A percentile compares a stretch with the other conserved stretches of the same genome.
phyloP scores from a whole-genome alignment of 1,139 yeast genomes.

The Candida neerlandica region DNA sequence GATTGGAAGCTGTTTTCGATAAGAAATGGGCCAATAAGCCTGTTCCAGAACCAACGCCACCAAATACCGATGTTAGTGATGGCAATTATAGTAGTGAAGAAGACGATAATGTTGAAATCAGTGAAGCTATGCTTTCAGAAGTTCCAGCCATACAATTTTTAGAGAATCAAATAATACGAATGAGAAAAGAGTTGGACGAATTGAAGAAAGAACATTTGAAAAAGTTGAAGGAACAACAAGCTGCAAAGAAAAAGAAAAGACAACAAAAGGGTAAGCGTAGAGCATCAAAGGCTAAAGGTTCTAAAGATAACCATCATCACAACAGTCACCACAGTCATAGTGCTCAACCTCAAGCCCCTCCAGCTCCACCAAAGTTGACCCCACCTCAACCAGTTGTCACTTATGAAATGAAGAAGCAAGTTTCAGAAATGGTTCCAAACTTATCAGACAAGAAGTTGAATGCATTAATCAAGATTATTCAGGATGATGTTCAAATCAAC shows the following conservation, averaged over 20 bases:
- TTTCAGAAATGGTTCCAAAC: conserved; percentile 81
- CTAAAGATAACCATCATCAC: conserved; percentile 6
- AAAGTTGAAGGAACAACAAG: conserved; percentile 54
- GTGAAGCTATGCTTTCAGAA: conserved; percentile 71
- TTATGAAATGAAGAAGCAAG: conserved; percentile 95
- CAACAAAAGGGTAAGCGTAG: conserved; percentile 38
- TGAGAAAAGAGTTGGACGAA: conserved; percentile 82
- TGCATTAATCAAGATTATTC: conserved; percentile 81
- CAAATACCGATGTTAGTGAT: conserved; percentile 35
- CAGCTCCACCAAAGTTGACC: conserved; percentile 15
- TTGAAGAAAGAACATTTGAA: conserved; percentile 71
- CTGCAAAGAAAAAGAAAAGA: conserved; percentile 52
- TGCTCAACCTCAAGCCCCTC: conserved; percentile 9
- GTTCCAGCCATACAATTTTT: conserved; percentile 84
- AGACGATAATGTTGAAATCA: conserved; percentile 70
- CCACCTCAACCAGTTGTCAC: conserved; percentile 55
- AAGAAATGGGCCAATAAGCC: conserved; percentile 92
- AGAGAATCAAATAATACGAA: conserved; percentile 81
- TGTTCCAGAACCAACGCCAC: conserved; percentile 60
- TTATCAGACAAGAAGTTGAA: conserved; percentile 80
- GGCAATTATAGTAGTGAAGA: conserved; percentile 50
- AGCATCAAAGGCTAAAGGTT: conserved; percentile 9
- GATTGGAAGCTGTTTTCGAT: conserved; percentile 81
- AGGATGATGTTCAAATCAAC: conserved; percentile 77
- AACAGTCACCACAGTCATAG: background rate